These are phyloP conservation scores for Metschnikowia proteae DNA, from an alignment of 805 yeast genomes.

Conservation along the genomic window DNA sequence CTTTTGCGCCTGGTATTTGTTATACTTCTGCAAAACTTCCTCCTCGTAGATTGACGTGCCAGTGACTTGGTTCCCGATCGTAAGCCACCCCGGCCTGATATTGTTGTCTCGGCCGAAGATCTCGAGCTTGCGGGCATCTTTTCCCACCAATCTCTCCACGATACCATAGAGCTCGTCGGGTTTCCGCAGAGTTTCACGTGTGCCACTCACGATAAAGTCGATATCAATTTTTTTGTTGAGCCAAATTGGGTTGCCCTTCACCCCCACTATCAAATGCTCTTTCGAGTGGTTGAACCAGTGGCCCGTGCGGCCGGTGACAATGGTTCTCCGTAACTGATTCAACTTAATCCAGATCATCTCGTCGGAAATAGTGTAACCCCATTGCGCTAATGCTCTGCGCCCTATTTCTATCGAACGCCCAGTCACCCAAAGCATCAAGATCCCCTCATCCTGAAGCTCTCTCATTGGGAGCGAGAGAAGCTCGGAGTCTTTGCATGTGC, in stretches of 20 bases:
- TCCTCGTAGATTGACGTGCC: slow-evolving; percentile 57
- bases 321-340: slow-evolving; percentile 81
- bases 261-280: slow-evolving; percentile 82
- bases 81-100: slow-evolving; percentile 86
- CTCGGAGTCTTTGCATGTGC: slow-evolving; percentile 75
- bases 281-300: slow-evolving; percentile 96
- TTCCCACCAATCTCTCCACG: slow-evolving; percentile 80
- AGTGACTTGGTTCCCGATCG: slow-evolving; percentile 74
- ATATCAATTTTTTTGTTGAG: slow-evolving; percentile 60
- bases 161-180: slow-evolving; percentile 88
- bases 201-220: slow-evolving; percentile 74
- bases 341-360: slow-evolving; percentile 90
- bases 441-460: slow-evolving; percentile 76
- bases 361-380: slow-evolving; percentile 81
- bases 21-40: slow-evolving; percentile 47
- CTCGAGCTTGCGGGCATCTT: slow-evolving; percentile 73
- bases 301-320: slow-evolving; percentile 94
- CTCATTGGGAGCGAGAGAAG: slow-evolving; percentile 62
- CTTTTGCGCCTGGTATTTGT: slow-evolving; percentile 9
- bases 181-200: slow-evolving; percentile 85
- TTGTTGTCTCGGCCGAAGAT: slow-evolving; percentile 88
- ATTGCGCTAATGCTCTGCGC: slow-evolving; percentile 62
- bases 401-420: slow-evolving; percentile 92
- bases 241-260: slow-evolving; percentile 80
- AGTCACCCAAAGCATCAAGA: slow-evolving; percentile 87